Evolutionary conservation across 2,329 filamentous ascomycete species (phyloP), one percentile per base, ranked within the genome.

Genomic region (Neodidymelliopsis sp.): DNA sequence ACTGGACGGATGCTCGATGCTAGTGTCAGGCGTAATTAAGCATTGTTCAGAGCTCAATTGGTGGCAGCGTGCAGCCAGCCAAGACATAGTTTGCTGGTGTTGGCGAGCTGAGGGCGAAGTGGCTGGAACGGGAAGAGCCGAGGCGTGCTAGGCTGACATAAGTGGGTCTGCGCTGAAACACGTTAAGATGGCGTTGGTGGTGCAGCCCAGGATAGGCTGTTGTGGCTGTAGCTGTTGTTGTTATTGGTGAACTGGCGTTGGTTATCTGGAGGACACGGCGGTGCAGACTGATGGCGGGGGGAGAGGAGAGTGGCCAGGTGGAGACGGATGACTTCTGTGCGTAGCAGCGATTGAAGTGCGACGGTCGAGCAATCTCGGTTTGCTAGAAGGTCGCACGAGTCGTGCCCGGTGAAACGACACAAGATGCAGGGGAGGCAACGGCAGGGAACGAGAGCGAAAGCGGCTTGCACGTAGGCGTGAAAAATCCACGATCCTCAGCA

Each of bases 91-190:
- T 29, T 33, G 33, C 34, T 40, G 39, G 7, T 38, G 34, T 30
- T 44, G 27, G 24, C 11, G 27, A 35, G 46, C 46, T 39, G 30
- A 44, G 19, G 38, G 30, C 9, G 18, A 10, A 35, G 47, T 40
- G 40, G 40, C 35, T 45, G 35, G 15, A 25, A 30, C 47, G 47
- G 47, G 40, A 41, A 15, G 24, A 40, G 24, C 47, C 47, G 35
- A 23, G 13, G 18, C 10, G 6, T 31, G 6, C 13, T 37, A 24
- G 33, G 33, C 41, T 44, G 16, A 37, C 13, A 44, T 23, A 20
- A 20, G 31, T 44, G 47, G 47, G 47, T 24, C 47, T 11, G n/a
- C 15, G 25, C 34, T 44, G 47, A 50, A 50, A 50, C 47, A 11
- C 18, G 28, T 24, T 19, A 18, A n/a, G 24, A 2, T 29, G 29